Base-by-base conservation (phyloP, 305 asterid genomes). In the Ajuga reptans region DNA sequence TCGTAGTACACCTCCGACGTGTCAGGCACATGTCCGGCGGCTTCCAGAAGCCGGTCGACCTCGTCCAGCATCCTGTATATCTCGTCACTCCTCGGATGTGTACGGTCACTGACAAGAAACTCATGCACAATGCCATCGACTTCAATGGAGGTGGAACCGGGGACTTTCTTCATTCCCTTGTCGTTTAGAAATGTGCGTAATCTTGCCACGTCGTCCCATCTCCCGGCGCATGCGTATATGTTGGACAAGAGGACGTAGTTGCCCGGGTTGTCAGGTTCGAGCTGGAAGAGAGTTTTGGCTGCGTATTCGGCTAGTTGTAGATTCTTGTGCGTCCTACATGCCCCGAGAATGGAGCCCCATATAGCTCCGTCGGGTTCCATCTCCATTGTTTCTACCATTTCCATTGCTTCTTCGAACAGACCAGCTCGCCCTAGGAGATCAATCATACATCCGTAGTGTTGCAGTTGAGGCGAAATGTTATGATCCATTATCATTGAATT, bases 381-480 rank as follows among this genome's bases (percentile, higher is more conserved):
- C 0, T 78, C 84, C 95, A 85, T 87, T 18, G 58, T 43, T 21
- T 78, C 83, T 0, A 82, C 53, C 49, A 85, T 21, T 3, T 63
- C 49, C 84, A 80, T 74, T 12, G 90, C 89, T 72, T 89, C 92
- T 3, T 85, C 81, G 5, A 89, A 80, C 57, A 68, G 29, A 16
- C 92, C 88, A 0, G 88, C 84, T 58, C 89, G 71, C 6, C 83
- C 90, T 2, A 86, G 74, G 54, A 90, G 88, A 78, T 86, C 95
- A 29, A 86, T 77, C 84, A 87, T 79, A 36, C 92, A 87, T 58
- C 93, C 95, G n/a, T 86, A 87, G 47, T 90, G 96, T 51, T 84
- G 85, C 67, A 90, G 54, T 37, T 80, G 77, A 24, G 93, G 93
- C 4, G 78, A 36, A 39, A 78, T 56, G 0, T 59, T 50, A 53